These are phyloP conservation scores for Boletellus ananiceps DNA, from an alignment of 768 basidiomycete genomes.

Conservation along the genomic window DNA sequence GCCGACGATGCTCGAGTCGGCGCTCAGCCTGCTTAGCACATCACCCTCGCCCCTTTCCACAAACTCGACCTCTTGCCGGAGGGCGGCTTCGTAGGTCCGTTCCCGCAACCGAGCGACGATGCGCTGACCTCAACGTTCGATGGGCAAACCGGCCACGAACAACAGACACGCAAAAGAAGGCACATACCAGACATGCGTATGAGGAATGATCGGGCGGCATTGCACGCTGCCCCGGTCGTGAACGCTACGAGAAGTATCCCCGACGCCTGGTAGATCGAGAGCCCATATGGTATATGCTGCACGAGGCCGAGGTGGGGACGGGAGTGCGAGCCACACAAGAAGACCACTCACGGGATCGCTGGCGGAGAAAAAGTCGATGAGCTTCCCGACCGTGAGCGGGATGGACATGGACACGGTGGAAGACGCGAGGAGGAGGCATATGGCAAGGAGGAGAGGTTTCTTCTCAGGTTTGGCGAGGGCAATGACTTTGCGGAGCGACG, in stretches of 20 bases:
- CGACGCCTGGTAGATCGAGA: slow-evolving; percentile 79
- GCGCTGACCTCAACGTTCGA: slow-evolving; percentile 55
- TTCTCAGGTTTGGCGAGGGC: slow-evolving; percentile 79
- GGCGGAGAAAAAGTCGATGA: slow-evolving; percentile 90
- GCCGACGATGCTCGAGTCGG: slow-evolving; percentile 90
- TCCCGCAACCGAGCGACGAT: slow-evolving; percentile 87
- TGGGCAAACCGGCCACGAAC: too few species aligned
- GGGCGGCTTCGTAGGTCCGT: slow-evolving; percentile 74
- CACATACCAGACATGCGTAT: slow-evolving; percentile 79
- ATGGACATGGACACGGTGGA: slow-evolving; percentile 89
- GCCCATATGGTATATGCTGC: slow-evolving; percentile 73
- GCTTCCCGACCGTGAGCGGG: slow-evolving; percentile 86
- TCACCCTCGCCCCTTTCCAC: slow-evolving; percentile 93
- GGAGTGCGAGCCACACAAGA: too few species aligned
- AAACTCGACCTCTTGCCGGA: slow-evolving; percentile 89
- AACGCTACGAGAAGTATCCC: slow-evolving; percentile 68
- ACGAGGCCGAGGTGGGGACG: background rate
- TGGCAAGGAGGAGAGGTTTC: slow-evolving; percentile 68
- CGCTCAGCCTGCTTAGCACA: slow-evolving; percentile 84
- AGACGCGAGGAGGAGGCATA: slow-evolving; percentile 80
- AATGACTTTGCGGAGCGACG: slow-evolving; percentile 71
- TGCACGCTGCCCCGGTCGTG: slow-evolving; percentile 82
- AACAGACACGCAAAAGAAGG: too few species aligned
- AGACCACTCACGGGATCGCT: slow-evolving; percentile 51
- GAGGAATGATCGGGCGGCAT: slow-evolving; percentile 75